phyloP scores from a whole-genome alignment of 1,139 yeast species.

The Lodderomyces parapsilosis region DNA sequence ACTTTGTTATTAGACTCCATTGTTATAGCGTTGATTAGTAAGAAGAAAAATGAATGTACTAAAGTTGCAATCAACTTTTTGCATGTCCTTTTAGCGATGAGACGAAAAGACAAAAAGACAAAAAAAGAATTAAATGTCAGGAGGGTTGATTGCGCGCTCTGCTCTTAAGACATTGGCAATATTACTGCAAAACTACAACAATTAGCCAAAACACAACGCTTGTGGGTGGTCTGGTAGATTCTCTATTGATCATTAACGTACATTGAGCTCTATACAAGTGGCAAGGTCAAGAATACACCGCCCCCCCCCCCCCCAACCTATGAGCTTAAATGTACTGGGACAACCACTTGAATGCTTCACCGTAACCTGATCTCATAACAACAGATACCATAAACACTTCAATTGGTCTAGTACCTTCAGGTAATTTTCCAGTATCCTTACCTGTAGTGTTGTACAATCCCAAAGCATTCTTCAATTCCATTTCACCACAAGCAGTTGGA shows the following conservation, averaged over 20 bases:
- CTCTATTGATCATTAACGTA: background rate
- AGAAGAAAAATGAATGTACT: background rate
- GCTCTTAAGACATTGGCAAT: no score
- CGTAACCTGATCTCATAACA: constrained; percentile 95
- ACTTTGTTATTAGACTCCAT: constrained; percentile 34
- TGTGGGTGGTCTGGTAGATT: background rate
- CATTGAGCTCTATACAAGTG: constrained; percentile 2
- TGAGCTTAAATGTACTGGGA: constrained; percentile 79
- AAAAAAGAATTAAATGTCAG: background rate
- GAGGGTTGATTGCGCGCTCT: no score
- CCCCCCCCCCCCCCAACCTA: no score
- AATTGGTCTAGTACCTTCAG: constrained; percentile 82
- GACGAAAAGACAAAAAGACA: background rate
- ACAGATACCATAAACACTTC: constrained; percentile 98
- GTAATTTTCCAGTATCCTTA: constrained; percentile 67
- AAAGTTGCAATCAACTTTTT: constrained; percentile 2
- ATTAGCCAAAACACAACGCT: no score
- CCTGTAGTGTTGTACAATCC: constrained; percentile 88
- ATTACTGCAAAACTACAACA: no score
- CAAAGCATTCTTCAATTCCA: constrained; percentile 87
- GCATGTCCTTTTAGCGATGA: background rate
- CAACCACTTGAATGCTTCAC: constrained; percentile 95
- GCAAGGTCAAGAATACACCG: no score
- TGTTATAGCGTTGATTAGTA: background rate
- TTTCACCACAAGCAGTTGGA: constrained; percentile 91